phyloP scores from a whole-genome alignment of 2,329 filamentous ascomycete species.

The Monilinia polystroma region DNA sequence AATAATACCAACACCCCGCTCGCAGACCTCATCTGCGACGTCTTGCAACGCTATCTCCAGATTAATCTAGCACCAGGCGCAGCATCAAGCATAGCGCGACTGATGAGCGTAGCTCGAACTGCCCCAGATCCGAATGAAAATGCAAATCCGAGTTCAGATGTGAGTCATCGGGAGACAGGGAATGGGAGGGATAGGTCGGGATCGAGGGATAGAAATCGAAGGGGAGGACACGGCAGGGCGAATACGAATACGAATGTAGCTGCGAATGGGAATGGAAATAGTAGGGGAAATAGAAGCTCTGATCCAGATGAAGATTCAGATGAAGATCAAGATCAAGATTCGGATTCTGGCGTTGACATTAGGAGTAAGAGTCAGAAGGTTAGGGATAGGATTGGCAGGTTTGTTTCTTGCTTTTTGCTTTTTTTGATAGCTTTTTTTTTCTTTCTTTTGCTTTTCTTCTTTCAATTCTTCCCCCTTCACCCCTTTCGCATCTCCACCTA shows the following conservation, averaged over 20 bases:
- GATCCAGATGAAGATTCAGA: background rate
- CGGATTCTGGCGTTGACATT: background rate
- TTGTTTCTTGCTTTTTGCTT: no score
- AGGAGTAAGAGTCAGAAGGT: no score
- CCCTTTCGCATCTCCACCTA: no score
- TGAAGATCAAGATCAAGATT: background rate
- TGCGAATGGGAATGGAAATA: background rate
- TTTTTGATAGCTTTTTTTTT: no score
- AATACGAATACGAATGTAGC: no score
- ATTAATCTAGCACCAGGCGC: background rate
- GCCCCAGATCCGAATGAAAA: background rate
- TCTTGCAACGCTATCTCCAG: constrained; percentile 14
- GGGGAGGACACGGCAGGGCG: background rate
- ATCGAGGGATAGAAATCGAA: background rate
- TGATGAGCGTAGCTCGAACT: background rate
- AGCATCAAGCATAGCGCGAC: background rate
- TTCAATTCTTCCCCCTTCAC: background rate
- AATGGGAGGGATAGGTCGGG: background rate
- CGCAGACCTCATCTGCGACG: background rate
- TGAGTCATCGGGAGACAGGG: background rate
- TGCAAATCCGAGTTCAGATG: background rate
- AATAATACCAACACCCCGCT: background rate
- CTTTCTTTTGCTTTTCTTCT: no score
- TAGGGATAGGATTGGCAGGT: no score
- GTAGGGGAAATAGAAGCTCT: background rate